These are phyloP conservation scores for Beauveria sp. DNA, from an alignment of 2,329 filamentous ascomycete genomes.

Conservation along the genomic window DNA sequence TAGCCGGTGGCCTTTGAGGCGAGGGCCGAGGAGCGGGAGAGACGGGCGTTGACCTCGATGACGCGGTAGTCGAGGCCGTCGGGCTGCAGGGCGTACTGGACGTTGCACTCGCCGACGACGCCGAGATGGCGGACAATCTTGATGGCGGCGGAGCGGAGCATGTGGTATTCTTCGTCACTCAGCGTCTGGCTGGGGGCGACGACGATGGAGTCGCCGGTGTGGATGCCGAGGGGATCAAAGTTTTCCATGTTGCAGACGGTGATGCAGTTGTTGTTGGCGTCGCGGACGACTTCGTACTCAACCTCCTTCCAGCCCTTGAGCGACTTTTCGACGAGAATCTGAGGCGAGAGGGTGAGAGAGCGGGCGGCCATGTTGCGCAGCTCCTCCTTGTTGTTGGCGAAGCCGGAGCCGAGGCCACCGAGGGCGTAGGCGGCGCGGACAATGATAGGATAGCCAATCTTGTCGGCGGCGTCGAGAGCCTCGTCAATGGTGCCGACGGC, in stretches of 20 bases:
- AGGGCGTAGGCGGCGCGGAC: conserved; percentile 95
- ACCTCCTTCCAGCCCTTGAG: conserved; percentile 99
- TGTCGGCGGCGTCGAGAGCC: conserved; percentile 76
- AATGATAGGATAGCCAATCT: conserved; percentile 94
- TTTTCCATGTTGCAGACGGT: conserved; percentile 83
- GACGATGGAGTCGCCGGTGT: conserved; percentile 98
- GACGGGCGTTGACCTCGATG: conserved; percentile 97
- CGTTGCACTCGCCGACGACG: conserved; percentile 97
- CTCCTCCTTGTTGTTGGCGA: conserved; percentile 90
- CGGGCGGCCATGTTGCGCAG: conserved; percentile 87
- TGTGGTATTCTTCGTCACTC: conserved; percentile 98
- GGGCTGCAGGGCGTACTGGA: conserved; percentile 93
- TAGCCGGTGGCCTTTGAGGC: conserved; percentile 98
- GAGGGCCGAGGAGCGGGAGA: conserved; percentile 92
- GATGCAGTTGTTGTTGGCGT: conserved; percentile 97
- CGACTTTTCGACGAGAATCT: conserved; percentile 97
- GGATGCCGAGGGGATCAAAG: conserved; percentile 94
- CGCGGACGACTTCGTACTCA: conserved; percentile 96
- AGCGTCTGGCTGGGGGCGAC: conserved; percentile 95
- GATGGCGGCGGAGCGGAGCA: conserved; percentile 95
- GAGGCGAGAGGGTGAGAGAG: conserved; percentile 86
- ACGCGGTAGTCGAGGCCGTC: conserved; percentile 97
- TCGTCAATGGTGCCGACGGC: conserved; percentile 88
- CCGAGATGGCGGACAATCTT: conserved; percentile 97
- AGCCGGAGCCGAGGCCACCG: conserved; percentile 91